Evolutionary conservation across 73 alveolate species (phyloP).

Genomic region (Paramecium octaurelia): DNA sequence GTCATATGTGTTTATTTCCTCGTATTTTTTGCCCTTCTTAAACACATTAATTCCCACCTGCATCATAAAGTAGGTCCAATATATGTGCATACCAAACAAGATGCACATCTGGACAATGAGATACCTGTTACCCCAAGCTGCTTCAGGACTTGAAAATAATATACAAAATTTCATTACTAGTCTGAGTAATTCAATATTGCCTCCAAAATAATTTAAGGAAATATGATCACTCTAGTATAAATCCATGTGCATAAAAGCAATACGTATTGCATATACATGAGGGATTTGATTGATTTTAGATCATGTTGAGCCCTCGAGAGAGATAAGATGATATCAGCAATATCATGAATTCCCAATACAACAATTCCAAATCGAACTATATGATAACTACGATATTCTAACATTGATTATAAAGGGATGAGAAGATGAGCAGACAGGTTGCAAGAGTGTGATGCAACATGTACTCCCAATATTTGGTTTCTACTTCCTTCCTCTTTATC

Average conservation of each 20-base stretch:
- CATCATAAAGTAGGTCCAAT: constrained; percentile 41
- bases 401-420: constrained; percentile 18
- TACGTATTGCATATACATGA: not conserved
- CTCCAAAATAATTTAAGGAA: not conserved
- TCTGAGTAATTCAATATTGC: not conserved
- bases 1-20: not conserved
- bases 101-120: not conserved
- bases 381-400: not conserved
- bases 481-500: not conserved
- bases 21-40: constrained; percentile 4
- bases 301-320: constrained; percentile 28
- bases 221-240: constrained; percentile 5
- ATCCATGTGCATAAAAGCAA: not conserved
- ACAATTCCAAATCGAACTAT: constrained; percentile 36
- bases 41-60: not conserved
- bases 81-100: constrained; percentile 4
- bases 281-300: not conserved
- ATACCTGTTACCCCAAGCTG: not conserved
- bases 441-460: constrained; percentile 44
- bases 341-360: constrained; percentile 29
- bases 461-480: constrained; percentile 37
- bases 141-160: not conserved
- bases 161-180: not conserved
- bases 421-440: not conserved
- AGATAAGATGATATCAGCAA: constrained; percentile 29